Evolutionary conservation across 2,329 filamentous ascomycete genomes (phyloP), one percentile per base, ranked within the genome.

Genomic region (Aspergillus sp.): DNA sequence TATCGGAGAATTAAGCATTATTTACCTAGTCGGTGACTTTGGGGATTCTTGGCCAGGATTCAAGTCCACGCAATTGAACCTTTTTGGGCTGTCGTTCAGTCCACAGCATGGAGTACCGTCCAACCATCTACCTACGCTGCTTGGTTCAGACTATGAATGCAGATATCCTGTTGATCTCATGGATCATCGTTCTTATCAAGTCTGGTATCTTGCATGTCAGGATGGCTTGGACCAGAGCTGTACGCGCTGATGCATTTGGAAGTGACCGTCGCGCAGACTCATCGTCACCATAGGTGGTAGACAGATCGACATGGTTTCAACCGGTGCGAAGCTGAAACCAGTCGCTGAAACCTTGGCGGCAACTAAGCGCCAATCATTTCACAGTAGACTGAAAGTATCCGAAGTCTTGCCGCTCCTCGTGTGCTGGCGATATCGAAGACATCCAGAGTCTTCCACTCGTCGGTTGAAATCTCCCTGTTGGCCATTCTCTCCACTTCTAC

Each of bases 1-100:
- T 16, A 45, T 47, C 31, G 52, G 36, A 17, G 41, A 53, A 55
- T 55, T 49, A 58, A 59, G 57, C 59, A 56, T 57, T 60, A 52
- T 58, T 53, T 60, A 55, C 56, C 51, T 55, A 48, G 41, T 47
- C 56, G 57, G 45, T 40, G 42, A 32, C 25, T 41, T 32, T 52
- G 45, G 38, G 45, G 44, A 43, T 49, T 56, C 56, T 60, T 58
- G 54, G 58, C 53, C 43, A 43, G 32, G 43, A 31, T 32, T 45
- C 19, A 7, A 29, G 40, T 20, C 40, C 40, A 42, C 40, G 40
- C 14, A 42, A 42, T 13, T 17, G 40, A 11, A 7, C 19, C n/a
- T n/a, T n/a, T n/a, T n/a, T n/a, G n/a, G n/a, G n/a, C n/a, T n/a
- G n/a, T n/a, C 17, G 19, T 17, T 42, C 14, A 4, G 6, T 38